These are phyloP conservation scores for Trametes cubensis DNA, from an alignment of 768 basidiomycete genomes.

Conservation along the genomic window DNA sequence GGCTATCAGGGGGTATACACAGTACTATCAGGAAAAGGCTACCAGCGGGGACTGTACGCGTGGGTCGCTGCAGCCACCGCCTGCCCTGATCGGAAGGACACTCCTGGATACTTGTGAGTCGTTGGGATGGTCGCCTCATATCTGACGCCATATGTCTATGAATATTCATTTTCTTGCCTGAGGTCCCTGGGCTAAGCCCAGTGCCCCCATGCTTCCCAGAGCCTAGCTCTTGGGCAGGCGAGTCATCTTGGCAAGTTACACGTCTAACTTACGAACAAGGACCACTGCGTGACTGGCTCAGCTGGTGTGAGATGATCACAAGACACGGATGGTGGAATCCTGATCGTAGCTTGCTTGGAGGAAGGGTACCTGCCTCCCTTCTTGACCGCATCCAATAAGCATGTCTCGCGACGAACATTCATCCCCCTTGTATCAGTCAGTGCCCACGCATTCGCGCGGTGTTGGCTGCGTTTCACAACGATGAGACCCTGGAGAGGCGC, in stretches of 20 bases:
- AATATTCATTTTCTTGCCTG: too few species aligned
- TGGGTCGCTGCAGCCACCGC: not conserved
- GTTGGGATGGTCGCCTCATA: too few species aligned
- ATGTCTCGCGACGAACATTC: too few species aligned
- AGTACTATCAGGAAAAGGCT: too few species aligned
- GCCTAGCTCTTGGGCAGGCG: not conserved
- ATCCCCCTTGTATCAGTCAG: not conserved
- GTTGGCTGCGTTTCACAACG: conserved; percentile 6
- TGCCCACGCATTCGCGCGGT: not conserved
- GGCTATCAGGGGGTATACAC: too few species aligned
- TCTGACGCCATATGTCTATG: too few species aligned
- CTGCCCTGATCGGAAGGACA: not conserved
- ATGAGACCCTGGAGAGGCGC: conserved; percentile 3
- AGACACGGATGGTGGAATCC: not conserved
- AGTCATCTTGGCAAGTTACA: not conserved
- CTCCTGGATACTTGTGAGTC: not conserved
- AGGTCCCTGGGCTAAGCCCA: too few species aligned
- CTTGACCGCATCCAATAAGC: too few species aligned
- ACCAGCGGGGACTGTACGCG: too few species aligned
- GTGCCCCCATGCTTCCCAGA: too few species aligned
- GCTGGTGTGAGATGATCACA: conserved; percentile 3
- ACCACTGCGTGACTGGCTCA: conserved; percentile 4
- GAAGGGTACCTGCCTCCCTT: too few species aligned
- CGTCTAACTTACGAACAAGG: conserved; percentile 1
- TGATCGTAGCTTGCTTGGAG: conserved; percentile 1